Percentiles rank a stretch among this genome's conserved stretches.
Conservation (phyloP, 495 filamentous ascomycete genomes). For the Penicillium riverlandense region DNA sequence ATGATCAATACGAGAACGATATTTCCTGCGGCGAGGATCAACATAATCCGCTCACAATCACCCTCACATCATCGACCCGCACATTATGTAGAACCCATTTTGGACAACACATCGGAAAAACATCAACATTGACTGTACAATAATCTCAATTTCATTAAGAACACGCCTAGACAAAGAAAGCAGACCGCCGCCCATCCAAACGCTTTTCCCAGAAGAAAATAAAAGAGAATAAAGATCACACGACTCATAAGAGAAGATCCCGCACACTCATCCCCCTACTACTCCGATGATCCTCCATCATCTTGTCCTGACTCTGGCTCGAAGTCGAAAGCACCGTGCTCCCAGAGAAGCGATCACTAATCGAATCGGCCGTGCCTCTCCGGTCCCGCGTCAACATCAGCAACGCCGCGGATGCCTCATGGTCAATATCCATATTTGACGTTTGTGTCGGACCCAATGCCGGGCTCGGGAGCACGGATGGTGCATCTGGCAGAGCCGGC, state of each 20-base stretch:
- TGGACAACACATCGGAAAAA: too few species aligned
- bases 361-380: conserved; percentile 34
- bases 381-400: conserved; percentile 73
- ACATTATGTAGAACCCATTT: too few species aligned
- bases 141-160: too few species aligned
- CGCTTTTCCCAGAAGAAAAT: background rate
- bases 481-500: conserved; percentile 16
- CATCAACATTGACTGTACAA: too few species aligned
- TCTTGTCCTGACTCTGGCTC: background rate
- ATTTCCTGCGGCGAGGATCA: too few species aligned
- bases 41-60: too few species aligned
- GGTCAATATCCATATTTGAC: conserved; percentile 43
- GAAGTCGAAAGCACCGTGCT: conserved; percentile 6
- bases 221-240: background rate
- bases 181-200: background rate
- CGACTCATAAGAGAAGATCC: background rate
- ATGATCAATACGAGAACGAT: too few species aligned
- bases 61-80: too few species aligned
- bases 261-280: background rate
- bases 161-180: too few species aligned
- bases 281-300: background rate
- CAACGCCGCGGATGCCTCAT: conserved; percentile 74
- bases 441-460: conserved; percentile 27
- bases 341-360: conserved; percentile 15
- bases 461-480: conserved; percentile 36